Base-by-base conservation (phyloP, 352 stramenopile species). In the Phytophthora litchii region DNA sequence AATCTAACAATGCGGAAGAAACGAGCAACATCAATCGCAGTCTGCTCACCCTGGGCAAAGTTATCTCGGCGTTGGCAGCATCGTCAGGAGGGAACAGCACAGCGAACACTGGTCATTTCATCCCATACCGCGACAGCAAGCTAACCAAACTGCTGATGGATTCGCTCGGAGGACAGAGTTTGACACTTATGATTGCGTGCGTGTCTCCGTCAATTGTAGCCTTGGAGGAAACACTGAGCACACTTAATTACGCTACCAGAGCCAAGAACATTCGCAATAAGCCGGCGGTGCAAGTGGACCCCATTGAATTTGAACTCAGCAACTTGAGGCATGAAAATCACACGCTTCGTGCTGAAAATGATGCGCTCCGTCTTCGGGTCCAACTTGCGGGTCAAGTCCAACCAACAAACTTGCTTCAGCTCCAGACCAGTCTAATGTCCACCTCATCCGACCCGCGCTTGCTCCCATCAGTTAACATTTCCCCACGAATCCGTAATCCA, bases 201-300 rank as follows among this genome's bases (percentile, higher is more conserved):
- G 74, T 95, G 8, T 92, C 80, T 2, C 86, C 86, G 1, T 88
- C 82, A 3, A 64, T 50, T 9, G 32, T 27, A 0, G 72, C 74
- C 7, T 55, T 93, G 4, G 82, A 93, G 21, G 88, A 95, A 55
- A 91, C 86, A 11, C 66, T 96, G 6, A 91, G 80, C 27, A 95
- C 86, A 12, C 72, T 96, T n/a, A 86, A 90, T 20, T 96, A 95
- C 50, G 88, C 85, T 1, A 92, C 78, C 6, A 76, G 83, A 7
- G 88, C 86, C 19, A 92, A 93, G 60, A 92, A 91, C 57, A 95
- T 96, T 19, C 70, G 83, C 49, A 95, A 95, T 64, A 84, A 88
- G 51, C 85, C 87, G 5, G 81, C 67, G 1, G 65, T 93, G 8
- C 77, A 92, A 43, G 79, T 88, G 25, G 82, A 92, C 13, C 76